Evolutionary conservation across 2,329 filamentous ascomycete species (phyloP), one percentile per base, ranked within the genome.

Genomic region (Pseudogymnoascus sp.): DNA sequence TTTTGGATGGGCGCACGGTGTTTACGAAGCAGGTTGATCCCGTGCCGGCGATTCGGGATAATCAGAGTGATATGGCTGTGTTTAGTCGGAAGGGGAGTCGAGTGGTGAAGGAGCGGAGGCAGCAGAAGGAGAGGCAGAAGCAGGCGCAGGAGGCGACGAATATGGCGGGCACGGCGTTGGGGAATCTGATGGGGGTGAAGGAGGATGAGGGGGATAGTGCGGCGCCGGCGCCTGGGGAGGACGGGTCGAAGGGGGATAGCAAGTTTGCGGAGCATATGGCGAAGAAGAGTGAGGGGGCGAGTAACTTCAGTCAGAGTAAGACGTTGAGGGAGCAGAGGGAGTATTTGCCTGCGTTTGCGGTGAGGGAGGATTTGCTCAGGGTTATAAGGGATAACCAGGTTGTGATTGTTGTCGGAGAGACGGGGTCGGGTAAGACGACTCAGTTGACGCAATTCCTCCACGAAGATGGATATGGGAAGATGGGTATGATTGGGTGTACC

Each of bases 21-120:
- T 99, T 99, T 73, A 99, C 94, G 3, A 97, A 97, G 74, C 95
- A 99, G 74, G 74, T 97, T 21, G 94, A 99, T 63, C 95, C 94
- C 0, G 89, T 99, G 0, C 91, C 93, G 0, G 95, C 94, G 0
- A 90, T 99, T 12, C 84, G 89, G 60, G 94, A 99, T 73, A 87
- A 89, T 27, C 93, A 97, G 75, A 99, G 95, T 72, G 94, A 99
- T 71, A 96, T 99, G 94, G 94, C 94, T 1, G 92, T 99, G 1
- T 97, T 97, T 69, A 96, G 92, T 76, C 84, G 93, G 45, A 97
- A 97, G 73, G 94, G 94, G 0, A 97, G 93, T 72, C 89, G 86
- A 69, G 92, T 97, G 1, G 94, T 99, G 10, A 90, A 89, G 70
- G 94, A 99, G 69, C 87, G 88, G 68, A 82, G 95, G 42, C 92